phyloP scores from a whole-genome alignment of 2,329 filamentous ascomycete genomes.

The Torrubiella hemipterigena region DNA sequence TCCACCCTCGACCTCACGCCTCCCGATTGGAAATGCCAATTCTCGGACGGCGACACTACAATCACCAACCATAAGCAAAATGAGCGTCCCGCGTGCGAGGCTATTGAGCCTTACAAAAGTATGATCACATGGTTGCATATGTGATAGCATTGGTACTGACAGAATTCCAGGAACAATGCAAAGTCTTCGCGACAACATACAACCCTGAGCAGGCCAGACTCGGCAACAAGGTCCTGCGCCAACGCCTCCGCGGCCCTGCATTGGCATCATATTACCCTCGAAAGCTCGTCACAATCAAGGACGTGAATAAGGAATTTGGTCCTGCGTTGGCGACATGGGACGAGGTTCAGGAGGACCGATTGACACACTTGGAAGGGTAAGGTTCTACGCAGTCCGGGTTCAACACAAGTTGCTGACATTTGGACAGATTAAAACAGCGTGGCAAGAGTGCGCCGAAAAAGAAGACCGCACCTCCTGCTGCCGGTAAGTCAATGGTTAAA shows the following conservation, averaged over 20 bases:
- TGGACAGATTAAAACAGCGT: slow-evolving; percentile 61
- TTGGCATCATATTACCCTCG: slow-evolving; percentile 83
- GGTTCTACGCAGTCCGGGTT: too few relatives aligned
- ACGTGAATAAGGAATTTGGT: slow-evolving; percentile 58
- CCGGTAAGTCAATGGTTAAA: too few relatives aligned
- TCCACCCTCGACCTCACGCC: too few relatives aligned
- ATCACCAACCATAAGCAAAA: too few relatives aligned
- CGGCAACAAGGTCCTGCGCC: slow-evolving; percentile 85
- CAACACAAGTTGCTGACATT: too few relatives aligned
- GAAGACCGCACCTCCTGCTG: slow-evolving; percentile 48
- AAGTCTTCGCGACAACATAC: slow-evolving; percentile 81
- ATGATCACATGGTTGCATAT: slow-evolving; percentile 6
- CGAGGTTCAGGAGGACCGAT: slow-evolving; percentile 65
- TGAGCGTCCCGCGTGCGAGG: slow-evolving; percentile 50
- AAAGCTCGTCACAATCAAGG: slow-evolving; percentile 56
- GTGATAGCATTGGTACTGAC: slow-evolving; percentile 12
- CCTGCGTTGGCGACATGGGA: slow-evolving; percentile 58
- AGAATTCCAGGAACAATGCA: slow-evolving; percentile 62
- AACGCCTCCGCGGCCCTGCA: slow-evolving; percentile 73
- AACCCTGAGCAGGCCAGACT: slow-evolving; percentile 74
- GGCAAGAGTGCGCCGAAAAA: slow-evolving; percentile 86
- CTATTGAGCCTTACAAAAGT: slow-evolving; percentile 72
- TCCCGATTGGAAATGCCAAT: too few relatives aligned
- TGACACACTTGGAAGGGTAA: slow-evolving; percentile 61
- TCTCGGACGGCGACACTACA: too few relatives aligned